phyloP scores from a whole-genome alignment of 1,284 basidiomycete genomes.

The Heterobasidion occidentale region DNA sequence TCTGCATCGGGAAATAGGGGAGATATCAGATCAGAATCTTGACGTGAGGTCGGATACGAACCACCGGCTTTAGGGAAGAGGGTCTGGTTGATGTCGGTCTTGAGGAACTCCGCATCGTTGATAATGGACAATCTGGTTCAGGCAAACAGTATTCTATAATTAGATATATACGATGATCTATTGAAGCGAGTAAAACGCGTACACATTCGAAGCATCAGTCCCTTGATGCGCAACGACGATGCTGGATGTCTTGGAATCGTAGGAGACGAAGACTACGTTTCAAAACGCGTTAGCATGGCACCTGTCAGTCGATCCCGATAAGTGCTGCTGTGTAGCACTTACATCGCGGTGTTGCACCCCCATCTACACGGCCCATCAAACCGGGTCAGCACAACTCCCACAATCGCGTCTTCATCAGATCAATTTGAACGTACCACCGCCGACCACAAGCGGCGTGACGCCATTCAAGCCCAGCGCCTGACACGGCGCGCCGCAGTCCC shows the following conservation, averaged over 20 bases:
- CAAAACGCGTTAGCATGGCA: background rate
- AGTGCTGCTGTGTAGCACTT: constrained; percentile 5
- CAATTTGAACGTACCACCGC: constrained; percentile 21
- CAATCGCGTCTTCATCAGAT: background rate
- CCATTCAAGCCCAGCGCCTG: constrained; percentile 24
- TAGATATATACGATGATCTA: background rate
- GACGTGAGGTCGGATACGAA: constrained; percentile 13
- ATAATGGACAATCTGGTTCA: constrained; percentile 30
- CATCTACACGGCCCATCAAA: constrained; percentile 14
- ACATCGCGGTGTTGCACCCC: constrained; percentile 26
- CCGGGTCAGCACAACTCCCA: background rate
- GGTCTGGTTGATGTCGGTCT: constrained; percentile 27
- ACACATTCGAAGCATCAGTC: constrained; percentile 30
- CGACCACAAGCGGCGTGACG: constrained; percentile 26
- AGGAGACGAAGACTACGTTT: constrained; percentile 30
- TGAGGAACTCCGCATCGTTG: constrained; percentile 32
- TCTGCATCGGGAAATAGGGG: constrained; percentile 7
- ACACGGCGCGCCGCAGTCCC: constrained; percentile 30
- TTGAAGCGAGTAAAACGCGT: constrained; percentile 1
- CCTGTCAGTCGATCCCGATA: background rate
- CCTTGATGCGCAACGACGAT: constrained; percentile 44
- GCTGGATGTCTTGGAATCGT: constrained; percentile 27
- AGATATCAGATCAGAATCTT: constrained; percentile 3
- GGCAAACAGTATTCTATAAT: background rate
- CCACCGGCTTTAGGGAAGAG: constrained; percentile 28